phyloP scores from a whole-genome alignment of 768 basidiomycete species.

The Phlebiopsis flavidoalba region DNA sequence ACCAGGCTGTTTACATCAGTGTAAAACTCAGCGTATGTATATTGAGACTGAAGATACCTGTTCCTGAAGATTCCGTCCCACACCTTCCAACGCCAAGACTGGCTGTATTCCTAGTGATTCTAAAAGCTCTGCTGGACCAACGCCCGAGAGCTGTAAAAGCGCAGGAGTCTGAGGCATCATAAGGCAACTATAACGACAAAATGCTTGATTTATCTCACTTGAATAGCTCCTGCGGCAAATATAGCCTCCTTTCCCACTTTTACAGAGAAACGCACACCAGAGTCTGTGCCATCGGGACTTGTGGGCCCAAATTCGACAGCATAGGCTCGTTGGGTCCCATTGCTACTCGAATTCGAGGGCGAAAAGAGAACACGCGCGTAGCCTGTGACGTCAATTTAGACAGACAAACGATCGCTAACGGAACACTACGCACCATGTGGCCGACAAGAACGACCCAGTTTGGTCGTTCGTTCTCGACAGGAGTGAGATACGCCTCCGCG shows the following conservation, averaged over 20 bases:
- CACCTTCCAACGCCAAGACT: conserved; percentile 39
- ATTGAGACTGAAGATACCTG: conserved; percentile 25
- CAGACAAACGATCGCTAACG: background rate
- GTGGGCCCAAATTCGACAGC: background rate
- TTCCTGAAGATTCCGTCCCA: conserved; percentile 56
- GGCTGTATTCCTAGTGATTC: conserved; percentile 42
- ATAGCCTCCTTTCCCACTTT: conserved; percentile 46
- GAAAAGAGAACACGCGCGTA: background rate
- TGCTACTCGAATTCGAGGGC: background rate
- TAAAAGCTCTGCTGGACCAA: conserved; percentile 44
- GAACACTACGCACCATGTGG: background rate
- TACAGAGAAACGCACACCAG: conserved; percentile 27
- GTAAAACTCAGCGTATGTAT: background rate
- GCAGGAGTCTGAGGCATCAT: conserved; percentile 24
- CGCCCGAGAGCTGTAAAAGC: conserved; percentile 48
- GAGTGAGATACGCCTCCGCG: conserved; percentile 48
- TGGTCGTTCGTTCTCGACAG: conserved; percentile 40
- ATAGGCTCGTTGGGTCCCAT: background rate
- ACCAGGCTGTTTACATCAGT: background rate
- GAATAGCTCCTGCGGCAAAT: conserved; percentile 49
- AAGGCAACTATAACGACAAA: too few species aligned
- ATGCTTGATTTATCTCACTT: background rate
- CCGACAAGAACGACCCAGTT: conserved; percentile 44
- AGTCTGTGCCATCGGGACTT: background rate
- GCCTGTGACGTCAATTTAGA: too few species aligned